Conservation (phyloP, 2,329 filamentous ascomycete genomes). For the Fusarium acutatum region DNA sequence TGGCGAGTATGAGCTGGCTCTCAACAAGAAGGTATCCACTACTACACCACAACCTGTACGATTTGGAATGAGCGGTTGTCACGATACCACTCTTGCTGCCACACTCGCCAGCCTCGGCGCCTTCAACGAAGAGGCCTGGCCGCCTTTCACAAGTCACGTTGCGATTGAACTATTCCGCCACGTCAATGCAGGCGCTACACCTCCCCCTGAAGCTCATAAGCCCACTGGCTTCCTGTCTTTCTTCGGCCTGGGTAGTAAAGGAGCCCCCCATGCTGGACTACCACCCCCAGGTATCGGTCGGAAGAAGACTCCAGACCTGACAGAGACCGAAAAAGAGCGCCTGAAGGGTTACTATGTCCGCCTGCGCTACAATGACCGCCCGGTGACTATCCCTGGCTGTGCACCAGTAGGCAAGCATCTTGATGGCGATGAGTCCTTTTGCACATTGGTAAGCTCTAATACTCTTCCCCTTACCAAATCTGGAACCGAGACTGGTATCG, state of each 20-base stretch:
- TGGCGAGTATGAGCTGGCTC: conserved; percentile 59
- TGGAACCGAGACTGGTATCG: not conserved
- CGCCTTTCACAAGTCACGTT: conserved; percentile 91
- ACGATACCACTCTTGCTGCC: conserved; percentile 91
- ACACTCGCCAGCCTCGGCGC: conserved; percentile 81
- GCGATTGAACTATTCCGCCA: conserved; percentile 88
- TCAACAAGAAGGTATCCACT: conserved; percentile 44
- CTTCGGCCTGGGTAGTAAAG: conserved; percentile 33
- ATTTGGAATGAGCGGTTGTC: conserved; percentile 84
- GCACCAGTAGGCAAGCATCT: conserved; percentile 80
- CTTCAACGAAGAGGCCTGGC: conserved; percentile 79
- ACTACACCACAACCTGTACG: conserved; percentile 60
- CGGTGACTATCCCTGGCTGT: conserved; percentile 86
- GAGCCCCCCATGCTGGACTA: conserved; percentile 35
- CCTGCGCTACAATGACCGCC: conserved; percentile 87
- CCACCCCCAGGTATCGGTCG: conserved; percentile 64
- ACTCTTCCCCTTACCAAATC: not conserved
- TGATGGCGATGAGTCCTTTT: conserved; percentile 86
- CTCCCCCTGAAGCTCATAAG: conserved; percentile 1
- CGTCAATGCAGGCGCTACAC: conserved; percentile 42
- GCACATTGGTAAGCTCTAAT: conserved; percentile 75
- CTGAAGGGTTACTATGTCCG: conserved; percentile 86
- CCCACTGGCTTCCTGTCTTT: conserved; percentile 39
- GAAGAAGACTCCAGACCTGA: conserved; percentile 65
- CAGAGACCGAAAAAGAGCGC: conserved; percentile 62